Conservation (phyloP, 192 early-diverging fungal genomes). For the Coemansia sp. region DNA sequence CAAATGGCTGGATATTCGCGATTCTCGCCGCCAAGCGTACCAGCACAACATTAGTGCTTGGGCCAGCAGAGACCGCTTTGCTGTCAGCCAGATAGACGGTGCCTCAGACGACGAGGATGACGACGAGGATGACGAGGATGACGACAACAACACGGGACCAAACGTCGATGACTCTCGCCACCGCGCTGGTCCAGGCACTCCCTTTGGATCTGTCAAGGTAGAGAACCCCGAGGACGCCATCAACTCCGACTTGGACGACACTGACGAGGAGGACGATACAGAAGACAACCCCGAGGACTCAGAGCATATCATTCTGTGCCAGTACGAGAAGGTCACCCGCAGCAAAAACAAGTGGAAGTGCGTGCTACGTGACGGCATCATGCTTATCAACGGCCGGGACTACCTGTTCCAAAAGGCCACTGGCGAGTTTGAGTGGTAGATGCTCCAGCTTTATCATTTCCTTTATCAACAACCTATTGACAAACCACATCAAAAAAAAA, state of each 20-base stretch:
- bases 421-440: conserved; percentile 97
- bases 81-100: conserved; percentile 38
- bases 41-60: background rate
- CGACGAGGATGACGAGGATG: conserved; percentile 28
- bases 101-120: conserved; percentile 37
- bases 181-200: background rate
- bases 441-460: background rate
- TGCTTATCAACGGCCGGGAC: conserved; percentile 91
- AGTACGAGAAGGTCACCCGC: conserved; percentile 81
- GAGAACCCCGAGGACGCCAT: conserved; percentile 60
- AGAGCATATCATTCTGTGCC: conserved; percentile 72
- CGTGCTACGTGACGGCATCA: conserved; percentile 93
- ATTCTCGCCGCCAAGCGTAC: conserved; percentile 13
- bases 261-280: conserved; percentile 66
- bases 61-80: conserved; percentile 2
- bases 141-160: background rate
- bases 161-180: conserved; percentile 45
- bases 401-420: conserved; percentile 92
- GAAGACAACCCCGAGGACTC: conserved; percentile 60
- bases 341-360: conserved; percentile 99
- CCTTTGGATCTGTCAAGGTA: background rate
- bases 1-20: conserved; percentile 21
- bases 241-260: conserved; percentile 72
- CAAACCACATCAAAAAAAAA: background rate
- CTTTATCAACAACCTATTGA: background rate